These are phyloP conservation scores for Alternaria incomplexa DNA, from an alignment of 2,329 filamentous ascomycete species.

Conservation along the genomic window DNA sequence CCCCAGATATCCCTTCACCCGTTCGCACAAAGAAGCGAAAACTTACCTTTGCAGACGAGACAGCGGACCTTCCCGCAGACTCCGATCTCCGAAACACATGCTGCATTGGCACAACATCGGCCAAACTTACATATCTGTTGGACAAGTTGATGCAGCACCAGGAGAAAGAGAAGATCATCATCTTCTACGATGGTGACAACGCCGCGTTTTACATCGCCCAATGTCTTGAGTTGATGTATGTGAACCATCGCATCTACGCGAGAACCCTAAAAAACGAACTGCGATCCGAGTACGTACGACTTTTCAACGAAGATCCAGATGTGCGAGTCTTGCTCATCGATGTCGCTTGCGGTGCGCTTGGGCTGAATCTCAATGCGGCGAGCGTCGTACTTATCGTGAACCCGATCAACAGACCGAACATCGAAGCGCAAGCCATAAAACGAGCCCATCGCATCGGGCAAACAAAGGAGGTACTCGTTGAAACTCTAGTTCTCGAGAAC, in stretches of 20 bases:
- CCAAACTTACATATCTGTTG: constrained; percentile 86
- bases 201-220: constrained; percentile 85
- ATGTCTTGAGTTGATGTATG: constrained; percentile 73
- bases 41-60: constrained; percentile 39
- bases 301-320: constrained; percentile 73
- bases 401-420: constrained; percentile 81
- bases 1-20: constrained; percentile 15
- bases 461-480: constrained; percentile 76
- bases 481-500: constrained; percentile 79
- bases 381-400: constrained; percentile 89
- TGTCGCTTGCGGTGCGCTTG: constrained; percentile 85
- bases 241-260: constrained; percentile 71
- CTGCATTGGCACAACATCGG: constrained; percentile 80
- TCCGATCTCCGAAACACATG: constrained; percentile 65
- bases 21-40: constrained; percentile 38
- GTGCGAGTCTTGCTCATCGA: constrained; percentile 89
- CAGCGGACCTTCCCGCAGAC: constrained; percentile 43
- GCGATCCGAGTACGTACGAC: constrained; percentile 76
- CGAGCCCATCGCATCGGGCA: constrained; percentile 89
- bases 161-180: constrained; percentile 78
- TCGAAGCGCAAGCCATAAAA: constrained; percentile 91
- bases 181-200: constrained; percentile 92
- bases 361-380: constrained; percentile 82
- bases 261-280: constrained; percentile 65
- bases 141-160: constrained; percentile 74